A percentile compares a stretch with the other conserved stretches of the same genome.
phyloP scores from a whole-genome alignment of 192 early-diverging fungal genomes.

The Lobosporangium transversale region DNA sequence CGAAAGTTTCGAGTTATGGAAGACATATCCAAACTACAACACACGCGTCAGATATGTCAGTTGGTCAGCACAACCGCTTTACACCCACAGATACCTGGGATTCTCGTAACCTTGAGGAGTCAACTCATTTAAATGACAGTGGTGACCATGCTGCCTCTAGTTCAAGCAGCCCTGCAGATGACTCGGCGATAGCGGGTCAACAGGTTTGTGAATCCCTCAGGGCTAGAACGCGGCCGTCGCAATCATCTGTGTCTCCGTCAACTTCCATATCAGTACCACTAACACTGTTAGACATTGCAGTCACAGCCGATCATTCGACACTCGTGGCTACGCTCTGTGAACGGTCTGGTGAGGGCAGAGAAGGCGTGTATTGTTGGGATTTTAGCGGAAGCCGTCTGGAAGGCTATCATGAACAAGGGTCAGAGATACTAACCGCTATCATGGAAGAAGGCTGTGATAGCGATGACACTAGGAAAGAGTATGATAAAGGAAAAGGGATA shows the following conservation, averaged over 20 bases:
- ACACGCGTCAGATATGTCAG: neutral
- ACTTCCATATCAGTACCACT: slow-evolving; percentile 14
- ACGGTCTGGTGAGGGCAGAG: slow-evolving; percentile 28
- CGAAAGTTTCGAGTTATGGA: neutral
- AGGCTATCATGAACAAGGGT: slow-evolving; percentile 32
- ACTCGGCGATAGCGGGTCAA: neutral
- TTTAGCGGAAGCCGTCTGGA: slow-evolving; percentile 33
- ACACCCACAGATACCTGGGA: neutral
- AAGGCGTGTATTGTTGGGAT: slow-evolving; percentile 47
- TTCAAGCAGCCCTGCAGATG: neutral
- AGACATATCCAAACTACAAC: slow-evolving; percentile 2
- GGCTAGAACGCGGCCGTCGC: neutral
- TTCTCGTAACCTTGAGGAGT: neutral
- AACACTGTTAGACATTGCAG: slow-evolving; percentile 32
- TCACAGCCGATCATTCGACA: slow-evolving; percentile 34
- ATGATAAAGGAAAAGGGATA: too few relatives aligned
- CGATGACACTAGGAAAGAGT: neutral
- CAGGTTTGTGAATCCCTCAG: neutral
- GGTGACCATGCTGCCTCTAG: neutral
- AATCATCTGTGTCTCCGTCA: neutral
- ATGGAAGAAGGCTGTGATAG: slow-evolving; percentile 10
- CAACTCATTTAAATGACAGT: neutral
- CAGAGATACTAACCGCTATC: slow-evolving; percentile 15
- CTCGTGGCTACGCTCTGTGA: slow-evolving; percentile 45
- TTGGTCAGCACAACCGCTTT: neutral